Evolutionary conservation across 2,329 filamentous ascomycete genomes (phyloP).

Genomic region (Fusarium cicatricum): DNA sequence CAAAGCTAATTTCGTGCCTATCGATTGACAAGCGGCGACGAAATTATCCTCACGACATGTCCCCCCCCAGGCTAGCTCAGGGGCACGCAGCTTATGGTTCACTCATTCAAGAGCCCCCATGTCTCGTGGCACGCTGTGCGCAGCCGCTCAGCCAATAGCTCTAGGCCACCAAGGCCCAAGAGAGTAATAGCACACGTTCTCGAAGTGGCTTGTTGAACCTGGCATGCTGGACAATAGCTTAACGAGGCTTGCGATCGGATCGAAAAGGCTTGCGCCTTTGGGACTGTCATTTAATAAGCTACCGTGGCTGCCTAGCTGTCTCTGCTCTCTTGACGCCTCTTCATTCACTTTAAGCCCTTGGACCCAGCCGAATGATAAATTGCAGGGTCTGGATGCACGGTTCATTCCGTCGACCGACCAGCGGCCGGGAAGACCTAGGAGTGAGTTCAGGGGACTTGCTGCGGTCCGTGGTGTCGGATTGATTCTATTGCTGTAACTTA

Average conservation of each 20-base stretch:
- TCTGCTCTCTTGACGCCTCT: not conserved
- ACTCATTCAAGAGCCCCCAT: conserved; percentile 20
- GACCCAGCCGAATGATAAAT: conserved; percentile 6
- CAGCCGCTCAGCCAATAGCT: conserved; percentile 17
- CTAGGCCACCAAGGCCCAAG: not conserved
- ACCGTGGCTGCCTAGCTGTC: not conserved
- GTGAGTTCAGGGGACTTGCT: conserved; percentile 10
- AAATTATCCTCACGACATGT: conserved; percentile 26
- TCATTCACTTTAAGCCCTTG: conserved; percentile 10
- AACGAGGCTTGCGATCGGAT: conserved; percentile 24
- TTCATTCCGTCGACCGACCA: conserved; percentile 20
- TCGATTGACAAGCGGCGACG: conserved; percentile 27
- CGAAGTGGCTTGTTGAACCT: too few species aligned
- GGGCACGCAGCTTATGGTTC: conserved; percentile 24
- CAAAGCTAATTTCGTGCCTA: conserved; percentile 29
- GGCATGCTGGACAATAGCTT: not conserved
- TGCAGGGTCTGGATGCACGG: conserved; percentile 22
- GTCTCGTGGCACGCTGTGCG: conserved; percentile 23
- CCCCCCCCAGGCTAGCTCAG: conserved; percentile 29
- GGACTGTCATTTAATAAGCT: not conserved
- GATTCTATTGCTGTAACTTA: conserved; percentile 1
- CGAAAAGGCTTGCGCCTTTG: not conserved
- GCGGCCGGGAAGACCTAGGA: conserved; percentile 9
- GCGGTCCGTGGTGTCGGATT: conserved; percentile 6
- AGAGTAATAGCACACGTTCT: not conserved